Evolutionary conservation across 805 yeast genomes (phyloP), one percentile per base, ranked within the genome.

Genomic region (Wickerhamiella alocasiicola): DNA sequence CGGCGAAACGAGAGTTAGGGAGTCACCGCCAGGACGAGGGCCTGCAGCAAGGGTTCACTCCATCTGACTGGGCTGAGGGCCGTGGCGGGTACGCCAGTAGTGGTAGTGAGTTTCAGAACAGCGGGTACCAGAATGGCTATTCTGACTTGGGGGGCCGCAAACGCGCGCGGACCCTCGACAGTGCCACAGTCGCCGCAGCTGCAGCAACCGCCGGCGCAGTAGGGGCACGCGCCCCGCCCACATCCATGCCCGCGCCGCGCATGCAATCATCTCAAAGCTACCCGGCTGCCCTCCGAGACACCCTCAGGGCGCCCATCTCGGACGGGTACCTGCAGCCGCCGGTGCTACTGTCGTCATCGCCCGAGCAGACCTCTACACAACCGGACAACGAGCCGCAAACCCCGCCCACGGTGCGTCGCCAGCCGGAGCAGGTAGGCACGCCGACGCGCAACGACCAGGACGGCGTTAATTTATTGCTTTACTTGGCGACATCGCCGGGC

Each of bases 401-500:
- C 11, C 44, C 41, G 26, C 44, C 44, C 4, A 28, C 44, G 30
- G 30, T 27, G 4, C 34, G 16, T 16, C 41, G 41, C 19, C 13
- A 5, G 18, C 11, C 11, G 6, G 28, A 19, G 13, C 12, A n/a
- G 12, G 13, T 11, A 2, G 33, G 33, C 7, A 30, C 27, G 16
- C 41, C 34, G 21, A 43, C 46, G 20, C 29, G 41, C 36, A 36
- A 25, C 31, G 46, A 42, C 34, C 32, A 40, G 36, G 91, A 81
- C 58, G 94, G 93, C 11, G 94, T 93, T 1, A 88, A 79, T 55
- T 61, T 83, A 46, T 67, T 83, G 46, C 71, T 83, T 73, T 83
- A 73, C 57, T 64, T 83, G 49, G 93, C 94, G 2, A 79, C 87
- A 5, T 80, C 91, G 6, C 94, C 94, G 1, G 72, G 74, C 6